Conservation (phyloP, 306 rosid species). For the Trichosanthes cucumerina region DNA sequence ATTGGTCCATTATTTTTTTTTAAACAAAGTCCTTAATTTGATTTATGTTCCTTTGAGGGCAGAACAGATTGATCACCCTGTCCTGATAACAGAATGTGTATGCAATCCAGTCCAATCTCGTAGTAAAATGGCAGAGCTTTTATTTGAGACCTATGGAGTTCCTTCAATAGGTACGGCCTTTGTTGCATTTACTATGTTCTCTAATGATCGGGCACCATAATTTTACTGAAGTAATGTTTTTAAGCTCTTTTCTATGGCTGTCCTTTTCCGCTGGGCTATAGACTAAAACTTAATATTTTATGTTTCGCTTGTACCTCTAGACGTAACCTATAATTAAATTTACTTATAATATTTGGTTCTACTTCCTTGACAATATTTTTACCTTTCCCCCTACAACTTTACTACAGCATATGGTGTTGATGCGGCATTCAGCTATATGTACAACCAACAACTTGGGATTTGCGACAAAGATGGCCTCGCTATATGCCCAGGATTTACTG, state of each 20-base stretch:
- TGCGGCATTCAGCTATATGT: constrained; percentile 87
- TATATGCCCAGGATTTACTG: constrained; percentile 81
- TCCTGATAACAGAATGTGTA: constrained; percentile 85
- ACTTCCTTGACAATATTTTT: not conserved
- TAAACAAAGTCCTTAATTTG: constrained; percentile 8
- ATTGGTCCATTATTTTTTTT: not conserved
- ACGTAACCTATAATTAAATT: not conserved
- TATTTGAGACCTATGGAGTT: constrained; percentile 94
- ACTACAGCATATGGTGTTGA: constrained; percentile 89
- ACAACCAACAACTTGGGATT: constrained; percentile 69
- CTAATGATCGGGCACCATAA: not conserved
- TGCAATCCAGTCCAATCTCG: constrained; percentile 96
- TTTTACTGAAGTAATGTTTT: not conserved
- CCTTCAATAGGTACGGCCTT: constrained; percentile 62
- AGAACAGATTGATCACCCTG: constrained; percentile 92
- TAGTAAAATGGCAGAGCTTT: constrained; percentile 93
- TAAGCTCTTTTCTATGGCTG: not conserved
- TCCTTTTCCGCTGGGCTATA: not conserved
- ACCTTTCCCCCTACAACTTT: constrained; percentile 12
- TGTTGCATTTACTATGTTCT: not conserved
- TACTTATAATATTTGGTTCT: not conserved
- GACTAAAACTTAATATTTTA: not conserved
- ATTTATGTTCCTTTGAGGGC: constrained; percentile 46
- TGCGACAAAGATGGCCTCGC: constrained; percentile 88
- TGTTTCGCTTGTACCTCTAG: not conserved